Conservation (phyloP, 805 yeast genomes). For the Nakazawaea anatomiae region DNA sequence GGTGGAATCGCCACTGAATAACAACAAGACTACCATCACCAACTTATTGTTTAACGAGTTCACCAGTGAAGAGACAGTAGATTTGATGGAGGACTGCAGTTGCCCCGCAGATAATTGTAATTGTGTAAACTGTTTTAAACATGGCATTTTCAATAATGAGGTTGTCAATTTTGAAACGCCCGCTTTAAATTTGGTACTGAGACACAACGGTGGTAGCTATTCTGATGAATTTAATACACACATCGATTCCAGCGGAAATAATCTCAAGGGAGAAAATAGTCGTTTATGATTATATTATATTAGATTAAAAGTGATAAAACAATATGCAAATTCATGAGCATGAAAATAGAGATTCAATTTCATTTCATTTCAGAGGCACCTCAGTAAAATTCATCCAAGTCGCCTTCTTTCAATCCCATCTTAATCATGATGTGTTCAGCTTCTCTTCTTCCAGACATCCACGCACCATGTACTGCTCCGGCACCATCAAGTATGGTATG, state of each 20-base stretch:
- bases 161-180: slow-evolving; percentile 8
- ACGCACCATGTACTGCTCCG: slow-evolving; percentile 92
- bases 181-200: neutral
- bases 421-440: slow-evolving; percentile 6
- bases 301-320: neutral
- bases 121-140: slow-evolving; percentile 26
- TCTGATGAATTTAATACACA: neutral
- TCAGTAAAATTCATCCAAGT: slow-evolving; percentile 2
- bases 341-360: neutral
- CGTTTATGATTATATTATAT: too few species aligned
- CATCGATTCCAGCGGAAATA: too few species aligned
- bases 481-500: slow-evolving; percentile 83
- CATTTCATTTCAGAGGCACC: too few species aligned
- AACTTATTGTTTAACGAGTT: slow-evolving; percentile 5
- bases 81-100: slow-evolving; percentile 18
- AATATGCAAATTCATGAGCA: neutral
- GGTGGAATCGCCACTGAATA: neutral
- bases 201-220: neutral
- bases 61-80: slow-evolving; percentile 3
- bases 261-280: too few species aligned
- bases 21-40: neutral
- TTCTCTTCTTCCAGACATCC: slow-evolving; percentile 51
- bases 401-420: slow-evolving; percentile 7
- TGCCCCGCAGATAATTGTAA: slow-evolving; percentile 26
- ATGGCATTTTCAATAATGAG: slow-evolving; percentile 17